Percentiles rank a stretch among this genome's conserved stretches.
phyloP scores from a whole-genome alignment of 1,139 yeast genomes.

The Pneumocystis jirovecii region DNA sequence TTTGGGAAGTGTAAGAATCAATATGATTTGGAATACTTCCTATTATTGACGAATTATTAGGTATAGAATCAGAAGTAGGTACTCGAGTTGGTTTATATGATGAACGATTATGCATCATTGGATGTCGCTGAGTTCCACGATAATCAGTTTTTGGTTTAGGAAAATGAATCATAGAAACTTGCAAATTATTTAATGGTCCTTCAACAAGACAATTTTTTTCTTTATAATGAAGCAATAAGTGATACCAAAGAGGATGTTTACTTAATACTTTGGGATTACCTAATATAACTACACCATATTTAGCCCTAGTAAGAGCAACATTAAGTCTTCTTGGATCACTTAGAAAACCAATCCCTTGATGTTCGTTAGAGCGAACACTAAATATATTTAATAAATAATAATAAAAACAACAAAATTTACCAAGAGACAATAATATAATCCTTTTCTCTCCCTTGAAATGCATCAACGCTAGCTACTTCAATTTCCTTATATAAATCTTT shows the following conservation, averaged over 20 bases:
- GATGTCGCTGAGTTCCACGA: constrained; percentile 10
- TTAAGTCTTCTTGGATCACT: constrained; percentile 60
- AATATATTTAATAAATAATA: neutral
- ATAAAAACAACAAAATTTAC: neutral
- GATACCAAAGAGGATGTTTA: constrained; percentile 64
- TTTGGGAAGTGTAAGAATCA: neutral
- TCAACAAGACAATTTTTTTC: constrained; percentile 82
- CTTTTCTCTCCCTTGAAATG: constrained; percentile 85
- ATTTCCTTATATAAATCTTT: constrained; percentile 41
- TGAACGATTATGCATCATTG: constrained; percentile 4
- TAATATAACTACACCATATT: constrained; percentile 63
- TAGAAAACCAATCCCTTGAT: constrained; percentile 57
- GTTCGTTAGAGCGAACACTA: constrained; percentile 59
- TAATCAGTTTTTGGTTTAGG: constrained; percentile 21
- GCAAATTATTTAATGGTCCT: constrained; percentile 75
- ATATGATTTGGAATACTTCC: neutral
- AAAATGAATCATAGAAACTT: constrained; percentile 53
- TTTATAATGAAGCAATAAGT: constrained; percentile 59
- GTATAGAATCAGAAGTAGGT: neutral
- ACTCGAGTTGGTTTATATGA: neutral
- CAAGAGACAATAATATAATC: constrained; percentile 62
- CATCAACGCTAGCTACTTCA: constrained; percentile 80
- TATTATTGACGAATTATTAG: neutral
- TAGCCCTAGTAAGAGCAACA: constrained; percentile 87
- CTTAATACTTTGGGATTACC: constrained; percentile 77